Conservation (phyloP, 2,329 filamentous ascomycete species). For the Pyrenophora teres region DNA sequence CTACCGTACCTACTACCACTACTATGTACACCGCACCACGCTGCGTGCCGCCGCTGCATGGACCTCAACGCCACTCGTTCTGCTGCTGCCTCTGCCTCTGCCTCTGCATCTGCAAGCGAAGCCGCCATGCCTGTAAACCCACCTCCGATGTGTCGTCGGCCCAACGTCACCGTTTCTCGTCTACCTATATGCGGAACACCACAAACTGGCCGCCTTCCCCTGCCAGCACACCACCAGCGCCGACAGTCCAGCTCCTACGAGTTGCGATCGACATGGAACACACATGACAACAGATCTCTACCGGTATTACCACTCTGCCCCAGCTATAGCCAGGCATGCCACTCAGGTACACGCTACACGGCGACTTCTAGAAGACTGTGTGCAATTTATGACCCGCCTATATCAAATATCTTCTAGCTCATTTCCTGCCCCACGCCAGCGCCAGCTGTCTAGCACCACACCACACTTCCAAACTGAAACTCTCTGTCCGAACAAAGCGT, state of each 20-base stretch:
- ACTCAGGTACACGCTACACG: slow-evolving; percentile 9
- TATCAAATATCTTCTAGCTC: background rate
- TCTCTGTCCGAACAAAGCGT: slow-evolving; percentile 12
- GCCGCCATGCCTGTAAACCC: slow-evolving; percentile 15
- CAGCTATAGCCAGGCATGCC: slow-evolving; percentile 3
- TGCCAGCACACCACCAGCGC: slow-evolving; percentile 4
- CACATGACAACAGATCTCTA: background rate
- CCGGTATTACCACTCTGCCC: background rate
- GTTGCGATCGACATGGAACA: background rate
- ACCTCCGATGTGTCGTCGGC: slow-evolving; percentile 18
- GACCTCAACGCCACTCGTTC: background rate
- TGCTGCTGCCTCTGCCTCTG: no score
- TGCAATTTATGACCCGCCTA: background rate
- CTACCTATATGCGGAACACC: slow-evolving; percentile 7
- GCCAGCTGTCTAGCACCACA: slow-evolving; percentile 9
- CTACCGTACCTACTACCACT: no score
- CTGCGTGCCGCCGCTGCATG: background rate
- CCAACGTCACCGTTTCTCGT: slow-evolving; percentile 19
- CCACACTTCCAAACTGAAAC: slow-evolving; percentile 15
- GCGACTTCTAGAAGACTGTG: slow-evolving; percentile 1
- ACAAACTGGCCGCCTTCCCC: slow-evolving; percentile 5
- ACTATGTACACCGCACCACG: no score
- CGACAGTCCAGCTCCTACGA: background rate
- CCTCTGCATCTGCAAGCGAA: slow-evolving; percentile 10
- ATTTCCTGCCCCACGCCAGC: slow-evolving; percentile 7